Conservation (phyloP, 805 yeast species). For the Pichia eremophila region DNA sequence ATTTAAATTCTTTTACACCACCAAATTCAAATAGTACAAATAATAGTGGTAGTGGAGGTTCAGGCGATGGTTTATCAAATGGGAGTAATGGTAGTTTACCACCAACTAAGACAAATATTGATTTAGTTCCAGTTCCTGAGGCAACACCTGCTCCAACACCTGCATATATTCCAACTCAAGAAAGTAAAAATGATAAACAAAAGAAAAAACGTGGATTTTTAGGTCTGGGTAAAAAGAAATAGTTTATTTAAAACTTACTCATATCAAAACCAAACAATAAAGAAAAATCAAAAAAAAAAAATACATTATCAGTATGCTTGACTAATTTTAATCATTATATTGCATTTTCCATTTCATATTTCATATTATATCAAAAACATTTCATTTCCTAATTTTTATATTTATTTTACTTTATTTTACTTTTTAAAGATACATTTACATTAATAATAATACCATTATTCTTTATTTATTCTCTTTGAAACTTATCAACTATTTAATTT, state of each 20-base stretch:
- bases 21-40: slow-evolving; percentile 4
- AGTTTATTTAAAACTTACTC: background rate
- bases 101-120: background rate
- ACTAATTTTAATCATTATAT: no score
- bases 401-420: no score
- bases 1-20: background rate
- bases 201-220: slow-evolving; percentile 51
- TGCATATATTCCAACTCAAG: slow-evolving; percentile 42
- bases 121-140: slow-evolving; percentile 21
- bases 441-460: no score
- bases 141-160: slow-evolving; percentile 27
- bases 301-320: no score
- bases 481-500: no score
- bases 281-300: no score
- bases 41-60: slow-evolving; percentile 2
- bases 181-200: slow-evolving; percentile 25
- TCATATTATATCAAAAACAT: no score
- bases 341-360: no score
- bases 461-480: no score
- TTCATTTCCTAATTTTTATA: no score
- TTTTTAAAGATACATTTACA: no score
- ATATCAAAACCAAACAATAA: background rate
- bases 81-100: slow-evolving; percentile 6
- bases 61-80: slow-evolving; percentile 1
- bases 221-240: slow-evolving; percentile 38